Conservation (phyloP, 2,329 filamentous ascomycete genomes). For the Dothideomycetes sp. region DNA sequence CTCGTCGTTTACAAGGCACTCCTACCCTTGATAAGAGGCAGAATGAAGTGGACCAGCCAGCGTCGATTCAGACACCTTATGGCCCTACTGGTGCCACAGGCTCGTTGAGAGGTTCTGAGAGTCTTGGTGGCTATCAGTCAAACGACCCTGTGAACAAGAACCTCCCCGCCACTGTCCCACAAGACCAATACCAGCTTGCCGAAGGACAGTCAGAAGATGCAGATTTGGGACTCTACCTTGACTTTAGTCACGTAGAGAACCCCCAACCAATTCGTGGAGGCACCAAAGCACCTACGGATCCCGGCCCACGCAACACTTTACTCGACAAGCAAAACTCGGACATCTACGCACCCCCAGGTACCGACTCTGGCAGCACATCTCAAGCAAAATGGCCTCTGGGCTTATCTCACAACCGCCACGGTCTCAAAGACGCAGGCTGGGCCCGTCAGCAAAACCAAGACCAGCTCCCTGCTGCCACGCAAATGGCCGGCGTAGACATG, state of each 20-base stretch:
- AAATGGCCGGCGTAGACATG: constrained; percentile 34
- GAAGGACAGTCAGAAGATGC: constrained; percentile 25
- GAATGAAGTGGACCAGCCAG: background rate
- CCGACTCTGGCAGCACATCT: constrained; percentile 26
- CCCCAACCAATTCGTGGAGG: constrained; percentile 30
- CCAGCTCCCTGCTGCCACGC: constrained; percentile 26
- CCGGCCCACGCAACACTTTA: constrained; percentile 22
- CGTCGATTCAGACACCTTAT: constrained; percentile 8
- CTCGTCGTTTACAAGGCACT: background rate
- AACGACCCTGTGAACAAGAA: constrained; percentile 19
- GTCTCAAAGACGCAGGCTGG: constrained; percentile 27
- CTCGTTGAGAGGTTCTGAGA: constrained; percentile 21
- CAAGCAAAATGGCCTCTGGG: constrained; percentile 34
- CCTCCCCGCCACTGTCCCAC: constrained; percentile 22
- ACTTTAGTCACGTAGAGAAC: constrained; percentile 26
- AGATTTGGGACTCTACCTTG: constrained; percentile 28
- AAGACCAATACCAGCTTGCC: constrained; percentile 25
- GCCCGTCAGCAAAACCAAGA: constrained; percentile 29
- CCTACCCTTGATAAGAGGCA: background rate
- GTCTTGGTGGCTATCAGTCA: constrained; percentile 23
- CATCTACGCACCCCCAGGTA: constrained; percentile 26
- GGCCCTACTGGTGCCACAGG: constrained; percentile 25
- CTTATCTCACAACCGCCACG: constrained; percentile 29
- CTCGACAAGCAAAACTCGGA: constrained; percentile 30
- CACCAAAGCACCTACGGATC: constrained; percentile 26